Evolutionary conservation across 108 stramenopile species (phyloP), one percentile per base, ranked within the genome.

Genomic region (Pseudonitzschia pungens): DNA sequence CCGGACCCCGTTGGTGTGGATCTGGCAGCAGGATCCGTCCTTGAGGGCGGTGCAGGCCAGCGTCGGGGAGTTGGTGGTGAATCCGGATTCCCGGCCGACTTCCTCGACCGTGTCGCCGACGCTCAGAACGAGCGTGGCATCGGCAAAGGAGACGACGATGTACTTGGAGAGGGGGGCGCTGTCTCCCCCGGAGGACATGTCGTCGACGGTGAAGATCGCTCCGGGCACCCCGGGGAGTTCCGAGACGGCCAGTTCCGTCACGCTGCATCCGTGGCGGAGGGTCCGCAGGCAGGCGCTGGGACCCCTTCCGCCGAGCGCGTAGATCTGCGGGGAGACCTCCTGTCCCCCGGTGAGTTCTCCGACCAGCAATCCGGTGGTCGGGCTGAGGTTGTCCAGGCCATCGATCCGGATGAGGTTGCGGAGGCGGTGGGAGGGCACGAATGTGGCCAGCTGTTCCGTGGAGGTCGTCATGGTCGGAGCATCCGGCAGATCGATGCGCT

Each of bases 91-190:
- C 57, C 84, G 85, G 33, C 89, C 90, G 58, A 98, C 95, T 77
- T 99, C 97, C 78, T 98, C 99, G 11, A 99, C 97, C 22, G 86
- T 90, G 58, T 98, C 98, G 21, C 97, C 99, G 32, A 98, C 86
- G 54, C 90, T 90, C 22, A 99, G 82, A 4, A 98, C 99, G 29
- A 99, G 82, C 8, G 98, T 98, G 26, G 96, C 96, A 80, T 98
- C 97, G 18, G 92, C 89, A 84, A 99, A 99, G 44, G 89, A 93
- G 26, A 99, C 97, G 21, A 99, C 96, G 70, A 99, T 98, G 82
- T 88, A 98, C 64, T 86, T 81, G 77, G 70, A 71, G 16, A 32
- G 45, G 6, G 31, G 32, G 91, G 89, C 29, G 71, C 45, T 20
- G 6, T 52, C 48, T 29, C 70, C 76, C 8, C 44, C 43, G 10